A percentile compares a stretch with the other conserved stretches of the same genome.
phyloP scores from a whole-genome alignment of 345 rosid genomes.

The Eucalyptus tenuipes region DNA sequence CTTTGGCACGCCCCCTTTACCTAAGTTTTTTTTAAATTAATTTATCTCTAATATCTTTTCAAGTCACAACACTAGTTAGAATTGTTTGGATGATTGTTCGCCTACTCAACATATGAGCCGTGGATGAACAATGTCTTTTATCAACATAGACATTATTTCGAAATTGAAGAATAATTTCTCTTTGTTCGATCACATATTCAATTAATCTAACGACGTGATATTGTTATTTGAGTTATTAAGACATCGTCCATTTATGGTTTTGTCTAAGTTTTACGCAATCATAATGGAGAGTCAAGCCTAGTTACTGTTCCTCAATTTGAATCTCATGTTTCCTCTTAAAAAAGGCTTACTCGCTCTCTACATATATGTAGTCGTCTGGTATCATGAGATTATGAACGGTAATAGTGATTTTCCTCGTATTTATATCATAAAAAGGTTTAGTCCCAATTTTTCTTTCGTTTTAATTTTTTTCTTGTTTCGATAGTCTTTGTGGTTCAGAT shows the following conservation, averaged over 20 bases:
- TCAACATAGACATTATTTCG: neutral
- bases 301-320: neutral
- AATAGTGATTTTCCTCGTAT: neutral
- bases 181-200: neutral
- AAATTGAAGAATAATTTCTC: neutral
- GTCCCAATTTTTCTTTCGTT: neutral
- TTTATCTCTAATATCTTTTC: neutral
- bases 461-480: neutral
- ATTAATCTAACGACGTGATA: fast-evolving
- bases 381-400: neutral
- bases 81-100: fast-evolving
- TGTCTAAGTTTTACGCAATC: neutral
- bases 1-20: neutral
- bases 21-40: neutral
- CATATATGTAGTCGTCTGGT: fast-evolving
- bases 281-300: neutral
- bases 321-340: neutral
- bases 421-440: neutral
- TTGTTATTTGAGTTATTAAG: neutral
- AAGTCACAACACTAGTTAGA: neutral
- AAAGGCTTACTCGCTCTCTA: neutral
- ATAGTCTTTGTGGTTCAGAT: neutral
- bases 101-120: neutral
- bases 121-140: neutral
- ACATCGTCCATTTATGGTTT: neutral